phyloP scores from a whole-genome alignment of 2,329 filamentous ascomycete species.

The Microascus cirrosus region DNA sequence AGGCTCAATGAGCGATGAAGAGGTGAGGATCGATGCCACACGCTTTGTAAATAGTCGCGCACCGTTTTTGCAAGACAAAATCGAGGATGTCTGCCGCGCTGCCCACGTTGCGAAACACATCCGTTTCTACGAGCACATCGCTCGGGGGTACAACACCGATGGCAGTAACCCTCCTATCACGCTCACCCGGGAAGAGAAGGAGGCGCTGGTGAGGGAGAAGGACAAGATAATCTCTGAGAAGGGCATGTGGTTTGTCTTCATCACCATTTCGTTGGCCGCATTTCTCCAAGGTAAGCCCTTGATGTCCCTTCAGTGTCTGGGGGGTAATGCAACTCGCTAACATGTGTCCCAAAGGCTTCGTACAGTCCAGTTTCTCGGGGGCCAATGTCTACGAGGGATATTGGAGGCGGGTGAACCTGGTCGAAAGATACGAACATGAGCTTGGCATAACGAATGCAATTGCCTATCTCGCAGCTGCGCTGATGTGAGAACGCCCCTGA shows the following conservation, averaged over 20 bases:
- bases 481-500: conserved; percentile 10
- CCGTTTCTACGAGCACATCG: conserved; percentile 23
- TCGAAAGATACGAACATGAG: conserved; percentile 13
- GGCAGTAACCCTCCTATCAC: neutral
- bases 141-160: conserved; percentile 13
- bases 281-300: conserved; percentile 19
- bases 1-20: conserved; percentile 1
- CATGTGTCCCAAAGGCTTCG: conserved; percentile 17
- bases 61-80: neutral
- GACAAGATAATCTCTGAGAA: conserved; percentile 25
- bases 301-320: neutral
- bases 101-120: conserved; percentile 28
- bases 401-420: conserved; percentile 9
- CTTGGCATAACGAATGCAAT: conserved; percentile 21
- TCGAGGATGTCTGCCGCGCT: conserved; percentile 13
- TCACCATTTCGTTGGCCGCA: conserved; percentile 30
- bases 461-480: conserved; percentile 22
- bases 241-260: conserved; percentile 26
- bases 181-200: conserved; percentile 22
- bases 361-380: conserved; percentile 31
- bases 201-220: conserved; percentile 22
- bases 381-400: conserved; percentile 19
- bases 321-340: neutral
- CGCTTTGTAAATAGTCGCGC: conserved; percentile 4
- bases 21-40: conserved; percentile 1